Evolutionary conservation across 441 rosid genomes (phyloP), one percentile per base, ranked within the genome.

Genomic region (Daphne laureola): DNA sequence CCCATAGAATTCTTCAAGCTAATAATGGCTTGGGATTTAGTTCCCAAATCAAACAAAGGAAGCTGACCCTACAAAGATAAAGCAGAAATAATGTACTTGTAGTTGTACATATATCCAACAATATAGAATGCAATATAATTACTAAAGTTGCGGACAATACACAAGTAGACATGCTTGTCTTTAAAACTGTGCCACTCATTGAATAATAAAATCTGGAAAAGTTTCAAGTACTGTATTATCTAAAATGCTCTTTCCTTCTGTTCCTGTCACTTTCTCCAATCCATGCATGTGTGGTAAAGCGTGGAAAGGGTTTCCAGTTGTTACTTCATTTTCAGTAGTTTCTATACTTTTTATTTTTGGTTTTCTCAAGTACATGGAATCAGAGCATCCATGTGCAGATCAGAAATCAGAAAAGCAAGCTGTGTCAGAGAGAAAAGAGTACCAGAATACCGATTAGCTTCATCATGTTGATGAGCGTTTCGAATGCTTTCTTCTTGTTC

Each of bases 381-480:
- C 46, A 59, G 47, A 60, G 17, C 16, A 27, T 58, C 69, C 8
- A 40, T 44, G 54, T 51, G 59, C 65, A 64, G 50, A 65, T 53
- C 49, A 59, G 51, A 26, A 43, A 16, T 44, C 17, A 17, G 4
- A 40, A 53, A 41, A 41, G 46, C 52, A 38, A 60, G 55, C 55
- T 57, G 44, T 67, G 69, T 49, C 67, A 68, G 61, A 67, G 55
- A 66, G 71, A 73, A 76, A 68, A 78, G 76, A 71, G 41, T 3
- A 61, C 73, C 54, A 59, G 55, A 48, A 52, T 51, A 63, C 47
- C 11, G 11, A 31, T 31, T 57, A 46, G 16, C 43, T 35, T 59
- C 74, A 76, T 64, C 74, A 81, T 81, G 82, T 74, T 79, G 67
- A 70, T 71, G 71, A 73, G 72, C 65, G 73, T 64, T 55, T 66